These are phyloP conservation scores for Spergularia marina DNA, from an alignment of 148 eudicot genomes.

Conservation along the genomic window DNA sequence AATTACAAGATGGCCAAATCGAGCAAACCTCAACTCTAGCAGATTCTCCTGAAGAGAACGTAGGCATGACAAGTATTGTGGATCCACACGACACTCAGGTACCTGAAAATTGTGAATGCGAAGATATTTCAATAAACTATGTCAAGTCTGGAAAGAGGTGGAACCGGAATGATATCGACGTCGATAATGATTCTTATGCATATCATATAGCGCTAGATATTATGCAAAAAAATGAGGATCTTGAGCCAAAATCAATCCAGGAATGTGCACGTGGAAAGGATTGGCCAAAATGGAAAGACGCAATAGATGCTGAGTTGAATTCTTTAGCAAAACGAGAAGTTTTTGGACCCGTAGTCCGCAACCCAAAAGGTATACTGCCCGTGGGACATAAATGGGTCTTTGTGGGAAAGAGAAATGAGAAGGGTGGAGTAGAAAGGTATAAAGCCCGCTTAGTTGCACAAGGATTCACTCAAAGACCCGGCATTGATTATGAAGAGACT, in stretches of 20 bases:
- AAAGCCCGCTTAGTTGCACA: neutral
- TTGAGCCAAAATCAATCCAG: neutral
- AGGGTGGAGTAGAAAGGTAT: neutral
- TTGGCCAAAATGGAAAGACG: conserved; percentile 14
- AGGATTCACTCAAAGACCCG: neutral
- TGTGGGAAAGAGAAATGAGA: conserved; percentile 3
- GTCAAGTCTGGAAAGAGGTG: neutral
- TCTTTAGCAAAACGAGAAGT: conserved; percentile 3
- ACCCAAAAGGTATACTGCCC: conserved; percentile 1
- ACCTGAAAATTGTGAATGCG: neutral
- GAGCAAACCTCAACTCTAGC: neutral
- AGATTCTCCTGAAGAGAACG: too few species aligned
- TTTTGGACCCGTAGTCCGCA: neutral
- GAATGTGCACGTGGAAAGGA: neutral
- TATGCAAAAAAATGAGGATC: neutral
- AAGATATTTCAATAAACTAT: conserved; percentile 11
- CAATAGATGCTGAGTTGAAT: conserved; percentile 6
- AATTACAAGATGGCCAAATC: too few species aligned
- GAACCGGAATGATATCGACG: neutral
- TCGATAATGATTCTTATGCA: too few species aligned
- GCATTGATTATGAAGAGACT: conserved; percentile 10
- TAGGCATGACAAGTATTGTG: too few species aligned
- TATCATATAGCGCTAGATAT: too few species aligned
- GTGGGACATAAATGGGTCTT: conserved; percentile 5
- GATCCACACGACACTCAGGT: too few species aligned